Percentiles rank a stretch among this genome's conserved stretches.
phyloP scores from a whole-genome alignment of 2,329 filamentous ascomycete genomes.

The Coniochaeta prunicola region DNA sequence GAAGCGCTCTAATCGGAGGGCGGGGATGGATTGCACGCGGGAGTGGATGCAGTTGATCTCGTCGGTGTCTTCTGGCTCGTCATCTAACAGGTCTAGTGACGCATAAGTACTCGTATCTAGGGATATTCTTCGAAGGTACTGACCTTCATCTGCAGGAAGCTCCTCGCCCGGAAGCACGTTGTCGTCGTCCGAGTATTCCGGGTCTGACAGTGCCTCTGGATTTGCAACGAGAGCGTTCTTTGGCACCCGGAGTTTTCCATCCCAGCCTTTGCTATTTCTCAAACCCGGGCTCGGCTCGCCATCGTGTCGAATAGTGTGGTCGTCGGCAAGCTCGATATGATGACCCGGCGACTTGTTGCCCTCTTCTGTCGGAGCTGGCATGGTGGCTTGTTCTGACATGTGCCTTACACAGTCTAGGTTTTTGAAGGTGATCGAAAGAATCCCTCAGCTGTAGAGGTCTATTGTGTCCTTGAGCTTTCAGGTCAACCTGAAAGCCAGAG shows the following conservation, averaged over 20 bases:
- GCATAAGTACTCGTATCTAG: not conserved
- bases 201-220: conserved; percentile 75
- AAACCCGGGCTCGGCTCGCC: conserved; percentile 37
- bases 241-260: conserved; percentile 73
- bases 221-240: conserved; percentile 64
- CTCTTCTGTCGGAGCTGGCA: conserved; percentile 33
- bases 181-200: conserved; percentile 72
- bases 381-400: conserved; percentile 11
- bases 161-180: conserved; percentile 63
- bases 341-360: conserved; percentile 25
- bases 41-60: conserved; percentile 90
- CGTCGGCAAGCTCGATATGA: conserved; percentile 43
- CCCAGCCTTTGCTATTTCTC: conserved; percentile 66
- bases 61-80: conserved; percentile 53
- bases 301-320: conserved; percentile 29
- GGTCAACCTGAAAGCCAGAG: not conserved
- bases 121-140: conserved; percentile 2
- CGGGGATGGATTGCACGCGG: conserved; percentile 69
- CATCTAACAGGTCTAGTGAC: conserved; percentile 50
- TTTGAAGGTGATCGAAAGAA: not conserved
- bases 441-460: not conserved
- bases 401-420: not conserved
- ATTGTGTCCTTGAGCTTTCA: not conserved
- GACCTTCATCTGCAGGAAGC: conserved; percentile 77
- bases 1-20: conserved; percentile 79